A percentile compares a stretch with the other conserved stretches of the same genome.
These are phyloP conservation scores for Akanthomyces dipterigenus DNA, from an alignment of 2,329 filamentous ascomycete species.

Conservation along the genomic window DNA sequence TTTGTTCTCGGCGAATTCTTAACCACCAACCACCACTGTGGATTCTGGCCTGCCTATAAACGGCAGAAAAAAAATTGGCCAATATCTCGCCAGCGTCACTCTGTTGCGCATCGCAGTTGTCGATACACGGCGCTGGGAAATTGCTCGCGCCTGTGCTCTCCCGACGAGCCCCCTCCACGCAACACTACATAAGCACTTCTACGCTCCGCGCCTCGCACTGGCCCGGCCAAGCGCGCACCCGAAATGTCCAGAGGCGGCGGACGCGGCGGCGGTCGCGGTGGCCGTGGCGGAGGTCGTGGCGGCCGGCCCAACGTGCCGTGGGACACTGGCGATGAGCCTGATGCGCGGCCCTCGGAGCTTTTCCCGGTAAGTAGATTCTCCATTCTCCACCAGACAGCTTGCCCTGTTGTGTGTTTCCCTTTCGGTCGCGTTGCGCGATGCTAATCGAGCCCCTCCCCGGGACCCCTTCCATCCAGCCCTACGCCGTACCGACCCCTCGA, in stretches of 20 bases:
- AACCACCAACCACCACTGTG: no score
- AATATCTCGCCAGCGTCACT: neutral
- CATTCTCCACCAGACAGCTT: neutral
- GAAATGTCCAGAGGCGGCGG: slow-evolving; percentile 47
- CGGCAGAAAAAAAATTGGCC: slow-evolving; percentile 1
- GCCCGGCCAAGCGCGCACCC: neutral
- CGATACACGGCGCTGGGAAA: neutral
- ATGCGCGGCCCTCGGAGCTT: slow-evolving; percentile 51
- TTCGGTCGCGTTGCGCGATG: no score
- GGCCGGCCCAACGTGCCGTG: slow-evolving; percentile 44
- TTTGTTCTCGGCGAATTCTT: neutral
- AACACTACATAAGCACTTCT: neutral
- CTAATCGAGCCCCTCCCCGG: neutral
- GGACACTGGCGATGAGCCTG: slow-evolving; percentile 47
- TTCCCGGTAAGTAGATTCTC: slow-evolving; percentile 44
- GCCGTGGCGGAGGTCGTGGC: slow-evolving; percentile 40
- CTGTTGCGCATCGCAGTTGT: neutral
- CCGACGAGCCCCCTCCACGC: neutral
- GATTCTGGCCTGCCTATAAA: neutral
- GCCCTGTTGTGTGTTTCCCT: no score
- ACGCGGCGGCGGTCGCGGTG: slow-evolving; percentile 45
- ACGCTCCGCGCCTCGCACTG: neutral
- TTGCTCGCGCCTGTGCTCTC: neutral
- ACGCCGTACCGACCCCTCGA: slow-evolving; percentile 40
- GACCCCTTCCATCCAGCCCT: no score